These are phyloP conservation scores for Kurtzmaniella quercitrusa DNA, from an alignment of 1,139 yeast species.

Conservation along the genomic window DNA sequence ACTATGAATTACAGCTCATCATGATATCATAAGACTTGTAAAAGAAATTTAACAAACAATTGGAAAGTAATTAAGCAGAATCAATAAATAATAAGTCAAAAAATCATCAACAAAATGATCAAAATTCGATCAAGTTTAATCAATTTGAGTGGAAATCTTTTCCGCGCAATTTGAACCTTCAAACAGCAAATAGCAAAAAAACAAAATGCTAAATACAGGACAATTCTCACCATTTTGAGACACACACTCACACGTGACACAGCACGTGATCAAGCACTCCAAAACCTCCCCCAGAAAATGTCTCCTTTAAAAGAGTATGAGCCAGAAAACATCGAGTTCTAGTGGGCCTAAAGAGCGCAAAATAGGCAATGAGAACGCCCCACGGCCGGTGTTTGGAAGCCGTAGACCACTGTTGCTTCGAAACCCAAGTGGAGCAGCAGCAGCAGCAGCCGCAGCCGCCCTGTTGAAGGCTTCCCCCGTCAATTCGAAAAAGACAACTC, in stretches of 20 bases:
- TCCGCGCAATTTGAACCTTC: too few species aligned
- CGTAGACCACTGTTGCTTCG: slow-evolving; percentile 21
- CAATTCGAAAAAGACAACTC: slow-evolving; percentile 10
- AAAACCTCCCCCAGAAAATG: neutral
- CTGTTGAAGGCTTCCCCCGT: slow-evolving; percentile 6
- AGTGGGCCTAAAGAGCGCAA: neutral
- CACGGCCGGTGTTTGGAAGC: neutral
- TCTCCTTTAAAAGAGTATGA: neutral
- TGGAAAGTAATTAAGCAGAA: too few species aligned
- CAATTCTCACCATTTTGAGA: too few species aligned
- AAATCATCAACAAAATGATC: too few species aligned
- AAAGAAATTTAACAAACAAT: too few species aligned
- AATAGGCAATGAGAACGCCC: neutral
- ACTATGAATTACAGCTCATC: too few species aligned
- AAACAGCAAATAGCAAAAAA: too few species aligned
- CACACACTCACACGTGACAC: neutral
- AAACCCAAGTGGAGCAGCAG: slow-evolving; percentile 12
- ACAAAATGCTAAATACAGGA: too few species aligned
- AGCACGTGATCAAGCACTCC: neutral
- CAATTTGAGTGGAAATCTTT: too few species aligned
- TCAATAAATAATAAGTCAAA: too few species aligned
- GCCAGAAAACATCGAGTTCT: neutral
- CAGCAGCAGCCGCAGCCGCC: slow-evolving; percentile 8
- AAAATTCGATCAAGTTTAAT: too few species aligned
- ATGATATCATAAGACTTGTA: too few species aligned